Base-by-base conservation (phyloP, 1,284 basidiomycete genomes). In the Pholiota adiposa region DNA sequence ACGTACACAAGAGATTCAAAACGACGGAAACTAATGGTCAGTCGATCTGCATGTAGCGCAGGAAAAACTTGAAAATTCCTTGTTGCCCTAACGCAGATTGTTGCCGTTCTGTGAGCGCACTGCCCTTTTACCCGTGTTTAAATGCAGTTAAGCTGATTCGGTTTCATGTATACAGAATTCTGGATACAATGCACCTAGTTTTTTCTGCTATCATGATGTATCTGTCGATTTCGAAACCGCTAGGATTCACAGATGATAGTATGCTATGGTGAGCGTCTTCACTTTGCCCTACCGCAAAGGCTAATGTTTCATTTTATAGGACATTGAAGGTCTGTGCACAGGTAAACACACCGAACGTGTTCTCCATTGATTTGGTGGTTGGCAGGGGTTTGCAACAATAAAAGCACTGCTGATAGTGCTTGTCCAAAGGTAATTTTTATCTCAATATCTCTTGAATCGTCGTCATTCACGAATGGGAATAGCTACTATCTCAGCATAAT, bases 151-250 rank as follows among this genome's bases (percentile, higher is more conserved):
- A n/a, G 36, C 14, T n/a, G n/a, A 4, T 21, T 36, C 16, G 48
- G 18, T 18, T n/a, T n/a, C 21, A 27, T 34, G 23, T 7, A 5
- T 3, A 29, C 31, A 58, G 56, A 16, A 19, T 43, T 7, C 34
- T 58, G 27, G 56, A 58, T 29, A 34, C 50, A 5, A n/a, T 52
- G 18, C 56, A 58, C 12, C 38, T 58, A 4, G 31, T 38, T 6
- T 58, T 58, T 19, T 60, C 59, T 1, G 54, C 50, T 3, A 54
- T 48, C 16, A 52, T 60, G 59, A 56, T 60, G 33, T 60, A 60
- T 18, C 36, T 40, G 29, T 56, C 54, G 1, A 38, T 60, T 12
- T 41, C 31, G n/a, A 52, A 27, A 18, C 51, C 55, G 19, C 5
- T 40, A 18, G 36, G 54, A 11, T 43, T 51, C 40, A 11, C 36